Percentiles rank a stretch among this genome's conserved stretches.
phyloP scores from a whole-genome alignment of 257 asterid species.

The Paraleonurus japonicus region DNA sequence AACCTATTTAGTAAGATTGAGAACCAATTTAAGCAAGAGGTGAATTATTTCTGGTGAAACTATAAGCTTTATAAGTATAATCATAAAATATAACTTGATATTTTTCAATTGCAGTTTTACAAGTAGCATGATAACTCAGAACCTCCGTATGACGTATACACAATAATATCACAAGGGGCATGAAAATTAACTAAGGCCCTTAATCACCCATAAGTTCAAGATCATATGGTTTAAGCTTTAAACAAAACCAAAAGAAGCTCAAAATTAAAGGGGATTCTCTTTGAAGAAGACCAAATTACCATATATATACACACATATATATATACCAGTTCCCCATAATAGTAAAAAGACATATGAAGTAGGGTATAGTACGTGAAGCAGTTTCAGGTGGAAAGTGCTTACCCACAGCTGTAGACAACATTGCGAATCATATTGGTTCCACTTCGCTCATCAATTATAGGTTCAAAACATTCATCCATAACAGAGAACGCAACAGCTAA shows the following conservation, averaged over 20 bases:
- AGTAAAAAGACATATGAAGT: constrained; percentile 8
- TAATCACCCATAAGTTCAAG: constrained; percentile 4
- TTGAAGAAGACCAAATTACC: constrained; percentile 4
- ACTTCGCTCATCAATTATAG: constrained; percentile 63
- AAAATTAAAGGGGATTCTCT: not conserved
- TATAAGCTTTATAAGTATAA: not conserved
- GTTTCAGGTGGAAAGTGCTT: constrained; percentile 28
- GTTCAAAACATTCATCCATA: constrained; percentile 67
- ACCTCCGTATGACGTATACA: not conserved
- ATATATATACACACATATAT: not conserved
- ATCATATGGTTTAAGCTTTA: constrained; percentile 10
- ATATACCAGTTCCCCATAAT: not conserved
- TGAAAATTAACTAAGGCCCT: not conserved
- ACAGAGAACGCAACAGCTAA: constrained; percentile 60
- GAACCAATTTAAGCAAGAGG: constrained; percentile 7
- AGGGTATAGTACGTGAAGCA: constrained; percentile 9
- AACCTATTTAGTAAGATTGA: not conserved
- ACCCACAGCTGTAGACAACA: constrained; percentile 69
- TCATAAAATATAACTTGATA: not conserved
- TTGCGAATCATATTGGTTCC: constrained; percentile 57
- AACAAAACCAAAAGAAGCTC: constrained; percentile 9
- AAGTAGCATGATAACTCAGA: not conserved
- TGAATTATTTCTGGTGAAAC: not conserved
- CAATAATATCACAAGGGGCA: not conserved
- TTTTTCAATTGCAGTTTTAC: constrained; percentile 15